A percentile compares a stretch with the other conserved stretches of the same genome.
These are phyloP conservation scores for Hygrocybe punicea DNA, from an alignment of 768 basidiomycete genomes.

Conservation along the genomic window DNA sequence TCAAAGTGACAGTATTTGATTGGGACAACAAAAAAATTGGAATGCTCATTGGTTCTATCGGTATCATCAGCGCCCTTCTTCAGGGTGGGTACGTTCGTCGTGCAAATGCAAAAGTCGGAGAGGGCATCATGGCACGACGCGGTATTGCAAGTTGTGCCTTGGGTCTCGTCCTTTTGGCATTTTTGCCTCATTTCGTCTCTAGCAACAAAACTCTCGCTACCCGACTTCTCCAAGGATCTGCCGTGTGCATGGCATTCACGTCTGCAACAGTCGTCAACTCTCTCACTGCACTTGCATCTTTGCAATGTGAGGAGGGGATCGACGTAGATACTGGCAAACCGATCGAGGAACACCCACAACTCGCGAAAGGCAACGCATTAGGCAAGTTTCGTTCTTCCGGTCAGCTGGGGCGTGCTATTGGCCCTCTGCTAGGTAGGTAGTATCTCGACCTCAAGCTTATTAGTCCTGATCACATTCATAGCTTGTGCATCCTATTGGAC, in stretches of 20 bases:
- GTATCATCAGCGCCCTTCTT: slow-evolving; percentile 81
- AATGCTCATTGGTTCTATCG: slow-evolving; percentile 79
- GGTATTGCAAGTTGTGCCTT: slow-evolving; percentile 73
- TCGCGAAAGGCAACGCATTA: slow-evolving; percentile 61
- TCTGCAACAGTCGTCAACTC: slow-evolving; percentile 94
- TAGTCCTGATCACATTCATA: slow-evolving; percentile 28
- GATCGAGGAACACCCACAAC: slow-evolving; percentile 53
- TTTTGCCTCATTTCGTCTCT: slow-evolving; percentile 57
- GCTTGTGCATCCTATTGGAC: slow-evolving; percentile 89
- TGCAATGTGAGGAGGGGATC: slow-evolving; percentile 78
- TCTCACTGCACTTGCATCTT: slow-evolving; percentile 84
- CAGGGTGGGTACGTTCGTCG: slow-evolving; percentile 96
- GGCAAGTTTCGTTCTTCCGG: slow-evolving; percentile 49
- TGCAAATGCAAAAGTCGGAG: slow-evolving; percentile 67
- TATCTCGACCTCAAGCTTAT: slow-evolving; percentile 3
- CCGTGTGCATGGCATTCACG: slow-evolving; percentile 86
- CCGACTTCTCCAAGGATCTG: slow-evolving; percentile 61
- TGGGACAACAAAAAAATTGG: slow-evolving; percentile 91
- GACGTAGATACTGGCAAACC: slow-evolving; percentile 58
- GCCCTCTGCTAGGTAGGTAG: slow-evolving; percentile 77
- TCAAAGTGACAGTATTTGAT: slow-evolving; percentile 62
- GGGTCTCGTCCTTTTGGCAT: slow-evolving; percentile 67
- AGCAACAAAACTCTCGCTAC: slow-evolving; percentile 44
- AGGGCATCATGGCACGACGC: slow-evolving; percentile 76
- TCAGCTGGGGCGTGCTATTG: slow-evolving; percentile 89